Base-by-base conservation (phyloP, 2,329 filamentous ascomycete species). In the Remersonia thermophila region DNA sequence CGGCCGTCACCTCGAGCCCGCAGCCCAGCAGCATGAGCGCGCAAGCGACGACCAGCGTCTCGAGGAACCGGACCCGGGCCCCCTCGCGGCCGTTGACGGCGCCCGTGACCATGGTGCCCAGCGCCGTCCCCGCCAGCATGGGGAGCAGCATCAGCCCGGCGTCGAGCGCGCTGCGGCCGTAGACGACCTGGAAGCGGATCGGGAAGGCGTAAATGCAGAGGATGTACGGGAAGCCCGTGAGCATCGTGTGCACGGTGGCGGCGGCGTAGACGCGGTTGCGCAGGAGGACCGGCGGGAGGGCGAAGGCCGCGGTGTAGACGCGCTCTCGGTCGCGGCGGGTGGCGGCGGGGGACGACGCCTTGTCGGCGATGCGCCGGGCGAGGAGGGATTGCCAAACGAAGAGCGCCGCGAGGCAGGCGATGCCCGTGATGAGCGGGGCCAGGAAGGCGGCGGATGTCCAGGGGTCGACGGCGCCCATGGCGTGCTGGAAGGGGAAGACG, bases 401-500 rank as follows among this genome's bases (percentile, higher is more conserved):
- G 16, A 69, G 51, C 1, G 44, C 39, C 2, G 57, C 12, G 50
- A 60, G 60, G 27, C 54, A 58, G 12, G 50, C 6, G 14, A 56
- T 26, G 4, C 65, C 63, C 2, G 56, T 15, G 5, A 59, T 36
- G 3, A 69, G 46, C 2, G 65, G 62, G 2, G 52, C 61, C 14
- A 67, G 47, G 43, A 69, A 68, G 12, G 58, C 37, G 7, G 56
- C 53, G 7, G 51, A 46, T 4, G 41, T 41, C 69, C 70, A 76
- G 27, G 54, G 27, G 12, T 28, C 47, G n/a, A 55, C 42, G 1
- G 42, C 39, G 3, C 54, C 43, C 0, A 53, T 50, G 1, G 62
- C 62, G 42, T 65, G 65, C 45, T 77, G 71, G 38, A 77, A 73
- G 2, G 72, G 58, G 44, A 73, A 75, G 0, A 75, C 67, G 4